A percentile compares a stretch with the other conserved stretches of the same genome.
Conservation (phyloP, 2,329 filamentous ascomycete species). For the Metarhizium guizhouense region DNA sequence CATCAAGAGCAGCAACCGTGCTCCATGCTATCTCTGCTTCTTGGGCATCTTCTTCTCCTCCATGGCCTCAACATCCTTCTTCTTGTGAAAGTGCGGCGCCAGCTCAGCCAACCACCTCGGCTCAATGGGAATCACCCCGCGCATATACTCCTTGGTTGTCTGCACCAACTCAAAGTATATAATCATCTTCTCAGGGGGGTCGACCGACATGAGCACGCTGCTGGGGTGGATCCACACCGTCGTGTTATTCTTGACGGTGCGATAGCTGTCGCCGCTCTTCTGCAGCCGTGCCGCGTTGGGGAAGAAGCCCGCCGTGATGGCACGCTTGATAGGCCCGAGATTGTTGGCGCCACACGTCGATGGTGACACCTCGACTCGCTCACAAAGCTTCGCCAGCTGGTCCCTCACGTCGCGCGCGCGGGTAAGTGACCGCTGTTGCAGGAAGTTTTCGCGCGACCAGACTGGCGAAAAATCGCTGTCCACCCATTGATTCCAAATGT, state of each 20-base stretch:
- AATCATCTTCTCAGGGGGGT: conserved; percentile 71
- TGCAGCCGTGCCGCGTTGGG: conserved; percentile 81
- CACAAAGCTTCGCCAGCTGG: conserved; percentile 84
- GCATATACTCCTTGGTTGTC: conserved; percentile 88
- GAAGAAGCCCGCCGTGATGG: conserved; percentile 89
- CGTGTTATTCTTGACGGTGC: conserved; percentile 83
- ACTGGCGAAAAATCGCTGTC: conserved; percentile 82
- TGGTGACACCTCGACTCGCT: conserved; percentile 76
- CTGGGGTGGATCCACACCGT: conserved; percentile 89
- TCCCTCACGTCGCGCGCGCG: conserved; percentile 87
- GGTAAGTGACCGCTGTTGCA: conserved; percentile 84
- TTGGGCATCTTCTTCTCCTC: conserved; percentile 60
- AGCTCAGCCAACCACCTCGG: conserved; percentile 79
- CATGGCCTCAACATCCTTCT: conserved; percentile 75
- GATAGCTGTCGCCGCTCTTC: conserved; percentile 76
- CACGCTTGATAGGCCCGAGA: conserved; percentile 69
- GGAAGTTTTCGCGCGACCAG: conserved; percentile 87
- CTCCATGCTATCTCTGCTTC: conserved; percentile 19
- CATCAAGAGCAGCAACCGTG: neutral
- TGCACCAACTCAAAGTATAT: conserved; percentile 79
- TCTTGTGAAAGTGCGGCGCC: conserved; percentile 91
- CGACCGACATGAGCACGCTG: conserved; percentile 66
- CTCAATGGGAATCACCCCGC: conserved; percentile 77
- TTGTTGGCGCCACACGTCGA: conserved; percentile 63
- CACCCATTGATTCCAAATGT: conserved; percentile 93